These are phyloP conservation scores for Urochloa ruziziensis DNA, from an alignment of 176 grass and related monocot species.

Conservation along the genomic window DNA sequence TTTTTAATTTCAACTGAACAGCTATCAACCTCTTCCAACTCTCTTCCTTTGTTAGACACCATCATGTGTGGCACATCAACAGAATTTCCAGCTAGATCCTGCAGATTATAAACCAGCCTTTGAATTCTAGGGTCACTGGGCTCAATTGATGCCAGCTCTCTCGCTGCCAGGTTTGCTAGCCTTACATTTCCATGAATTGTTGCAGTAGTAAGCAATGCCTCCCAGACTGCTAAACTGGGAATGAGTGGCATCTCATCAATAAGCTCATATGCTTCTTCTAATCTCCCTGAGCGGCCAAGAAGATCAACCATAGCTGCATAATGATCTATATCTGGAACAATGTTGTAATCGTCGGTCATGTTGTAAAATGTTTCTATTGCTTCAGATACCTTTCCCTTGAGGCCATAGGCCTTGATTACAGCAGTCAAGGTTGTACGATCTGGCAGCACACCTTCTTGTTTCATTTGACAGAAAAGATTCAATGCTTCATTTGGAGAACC, in stretches of 20 bases:
- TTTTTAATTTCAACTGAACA: slow-evolving; percentile 53
- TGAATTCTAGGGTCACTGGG: slow-evolving; percentile 43
- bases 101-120: slow-evolving; percentile 42
- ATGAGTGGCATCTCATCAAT: slow-evolving; percentile 58
- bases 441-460: slow-evolving; percentile 39
- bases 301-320: slow-evolving; percentile 59
- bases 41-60: slow-evolving; percentile 32
- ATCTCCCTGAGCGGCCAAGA: slow-evolving; percentile 60
- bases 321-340: slow-evolving; percentile 56
- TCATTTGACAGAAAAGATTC: slow-evolving; percentile 53
- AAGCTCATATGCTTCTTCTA: slow-evolving; percentile 62
- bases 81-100: slow-evolving; percentile 40
- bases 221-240: slow-evolving; percentile 57
- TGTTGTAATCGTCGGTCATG: slow-evolving; percentile 49
- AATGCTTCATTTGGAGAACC: slow-evolving; percentile 47
- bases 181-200: slow-evolving; percentile 54
- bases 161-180: slow-evolving; percentile 48
- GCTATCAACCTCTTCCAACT: slow-evolving; percentile 29
- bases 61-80: slow-evolving; percentile 34
- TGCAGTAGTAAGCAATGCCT: slow-evolving; percentile 57
- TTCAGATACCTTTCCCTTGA: slow-evolving; percentile 51
- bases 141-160: slow-evolving; percentile 45
- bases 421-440: slow-evolving; percentile 55
- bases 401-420: slow-evolving; percentile 64
- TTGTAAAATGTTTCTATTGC: slow-evolving; percentile 48